Conservation (phyloP, 192 early-diverging fungal genomes). For the Backusella macrospora region DNA sequence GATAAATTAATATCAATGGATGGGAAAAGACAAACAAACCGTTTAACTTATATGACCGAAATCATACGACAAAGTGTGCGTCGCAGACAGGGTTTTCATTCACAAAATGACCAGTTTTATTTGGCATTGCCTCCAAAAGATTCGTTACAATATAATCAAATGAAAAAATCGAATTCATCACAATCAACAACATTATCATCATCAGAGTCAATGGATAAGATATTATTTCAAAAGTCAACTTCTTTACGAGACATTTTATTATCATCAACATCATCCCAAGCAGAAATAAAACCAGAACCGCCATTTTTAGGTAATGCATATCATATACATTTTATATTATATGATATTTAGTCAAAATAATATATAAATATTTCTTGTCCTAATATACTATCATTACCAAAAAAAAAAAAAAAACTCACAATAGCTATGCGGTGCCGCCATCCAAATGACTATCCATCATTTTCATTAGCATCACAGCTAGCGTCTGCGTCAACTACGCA, state of each 20-base stretch:
- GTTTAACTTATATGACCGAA: not conserved
- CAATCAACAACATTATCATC: not conserved
- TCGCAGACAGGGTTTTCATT: not conserved
- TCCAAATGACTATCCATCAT: not conserved
- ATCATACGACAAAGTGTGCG: not conserved
- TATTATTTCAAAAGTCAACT: not conserved
- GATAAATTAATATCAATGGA: not conserved
- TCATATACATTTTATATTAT: too few relatives aligned
- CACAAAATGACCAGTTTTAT: constrained; percentile 14
- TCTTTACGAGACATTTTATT: not conserved
- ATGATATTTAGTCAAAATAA: too few relatives aligned
- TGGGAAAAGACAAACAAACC: not conserved
- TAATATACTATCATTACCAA: not conserved
- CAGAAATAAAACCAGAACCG: not conserved
- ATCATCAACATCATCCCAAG: not conserved
- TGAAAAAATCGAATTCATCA: not conserved
- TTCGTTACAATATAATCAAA: not conserved
- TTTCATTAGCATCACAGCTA: not conserved
- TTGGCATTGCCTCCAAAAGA: constrained; percentile 1
- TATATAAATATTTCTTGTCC: not conserved
- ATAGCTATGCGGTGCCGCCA: not conserved
- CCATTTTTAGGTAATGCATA: too few relatives aligned
- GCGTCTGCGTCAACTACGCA: not conserved
- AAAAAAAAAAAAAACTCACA: not conserved
- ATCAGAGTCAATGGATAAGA: not conserved